Conservation (phyloP, 1,284 basidiomycete genomes). For the Ustanciosporium gigantosporum region DNA sequence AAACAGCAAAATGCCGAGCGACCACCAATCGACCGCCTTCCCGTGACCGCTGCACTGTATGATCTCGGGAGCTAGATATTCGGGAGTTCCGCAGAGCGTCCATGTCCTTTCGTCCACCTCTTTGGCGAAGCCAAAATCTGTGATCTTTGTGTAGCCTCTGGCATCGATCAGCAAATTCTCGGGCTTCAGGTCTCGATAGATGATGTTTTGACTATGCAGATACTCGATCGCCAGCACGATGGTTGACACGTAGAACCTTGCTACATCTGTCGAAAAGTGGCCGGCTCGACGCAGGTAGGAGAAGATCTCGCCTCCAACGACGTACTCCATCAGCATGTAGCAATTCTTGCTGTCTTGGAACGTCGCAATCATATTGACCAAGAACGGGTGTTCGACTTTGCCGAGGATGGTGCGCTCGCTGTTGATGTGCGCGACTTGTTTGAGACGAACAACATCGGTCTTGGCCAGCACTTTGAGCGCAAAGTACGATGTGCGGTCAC, state of each 20-base stretch:
- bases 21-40: conserved; percentile 56
- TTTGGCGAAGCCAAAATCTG: conserved; percentile 58
- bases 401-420: conserved; percentile 65
- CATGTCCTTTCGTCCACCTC: conserved; percentile 53
- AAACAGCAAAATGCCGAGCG: conserved; percentile 56
- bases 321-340: conserved; percentile 66
- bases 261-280: conserved; percentile 65
- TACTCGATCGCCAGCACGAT: conserved; percentile 64
- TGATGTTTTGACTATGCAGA: conserved; percentile 49
- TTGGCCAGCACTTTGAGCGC: conserved; percentile 67
- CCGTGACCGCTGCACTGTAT: conserved; percentile 57
- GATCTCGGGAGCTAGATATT: conserved; percentile 59
- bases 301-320: conserved; percentile 66
- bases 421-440: conserved; percentile 68
- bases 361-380: conserved; percentile 40
- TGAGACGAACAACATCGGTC: conserved; percentile 65
- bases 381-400: conserved; percentile 53
- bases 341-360: conserved; percentile 65
- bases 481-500: conserved; percentile 58
- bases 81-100: conserved; percentile 57
- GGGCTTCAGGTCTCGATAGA: conserved; percentile 59
- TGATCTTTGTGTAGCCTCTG: conserved; percentile 50
- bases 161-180: conserved; percentile 55
- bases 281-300: conserved; percentile 63
- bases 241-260: conserved; percentile 65